These are phyloP conservation scores for Nannizzia gypsea DNA, from an alignment of 2,329 filamentous ascomycete species.

Conservation along the genomic window DNA sequence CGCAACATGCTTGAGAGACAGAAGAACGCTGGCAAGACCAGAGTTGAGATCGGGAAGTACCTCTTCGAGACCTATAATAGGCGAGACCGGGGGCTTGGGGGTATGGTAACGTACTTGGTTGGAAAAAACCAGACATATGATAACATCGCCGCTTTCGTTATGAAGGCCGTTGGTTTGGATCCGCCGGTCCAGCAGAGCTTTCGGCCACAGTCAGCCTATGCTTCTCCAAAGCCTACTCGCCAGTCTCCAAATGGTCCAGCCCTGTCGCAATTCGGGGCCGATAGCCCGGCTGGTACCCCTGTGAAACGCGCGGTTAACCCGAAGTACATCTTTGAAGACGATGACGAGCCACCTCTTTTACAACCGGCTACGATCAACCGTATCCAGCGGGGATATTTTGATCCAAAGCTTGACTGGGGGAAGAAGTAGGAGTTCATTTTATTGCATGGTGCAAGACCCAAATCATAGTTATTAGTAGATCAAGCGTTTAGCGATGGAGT, in stretches of 20 bases:
- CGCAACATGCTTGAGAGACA: constrained; percentile 1
- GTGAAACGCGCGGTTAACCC: background rate
- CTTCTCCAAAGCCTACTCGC: background rate
- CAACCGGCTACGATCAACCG: constrained; percentile 9
- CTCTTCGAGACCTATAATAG: constrained; percentile 8
- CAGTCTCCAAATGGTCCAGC: background rate
- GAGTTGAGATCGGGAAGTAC: constrained; percentile 12
- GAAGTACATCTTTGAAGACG: background rate
- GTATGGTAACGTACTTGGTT: constrained; percentile 13
- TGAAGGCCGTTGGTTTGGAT: constrained; percentile 11
- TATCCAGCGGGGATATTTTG: constrained; percentile 6
- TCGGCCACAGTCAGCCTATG: background rate
- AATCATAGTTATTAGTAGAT: no score
- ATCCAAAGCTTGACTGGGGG: background rate
- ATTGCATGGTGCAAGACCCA: background rate
- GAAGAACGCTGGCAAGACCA: constrained; percentile 9
- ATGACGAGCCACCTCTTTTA: constrained; percentile 5
- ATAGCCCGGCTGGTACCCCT: background rate
- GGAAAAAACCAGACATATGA: constrained; percentile 5
- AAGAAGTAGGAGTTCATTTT: background rate
- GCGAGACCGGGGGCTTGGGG: constrained; percentile 11
- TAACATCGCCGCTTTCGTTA: constrained; percentile 11
- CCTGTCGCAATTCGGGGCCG: background rate
- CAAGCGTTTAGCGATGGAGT: no score
- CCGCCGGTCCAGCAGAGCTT: background rate